Evolutionary conservation across 2,329 filamentous ascomycete genomes (phyloP), one percentile per base, ranked within the genome.

Genomic region (Pseudopyrenochaeta lycopersici): DNA sequence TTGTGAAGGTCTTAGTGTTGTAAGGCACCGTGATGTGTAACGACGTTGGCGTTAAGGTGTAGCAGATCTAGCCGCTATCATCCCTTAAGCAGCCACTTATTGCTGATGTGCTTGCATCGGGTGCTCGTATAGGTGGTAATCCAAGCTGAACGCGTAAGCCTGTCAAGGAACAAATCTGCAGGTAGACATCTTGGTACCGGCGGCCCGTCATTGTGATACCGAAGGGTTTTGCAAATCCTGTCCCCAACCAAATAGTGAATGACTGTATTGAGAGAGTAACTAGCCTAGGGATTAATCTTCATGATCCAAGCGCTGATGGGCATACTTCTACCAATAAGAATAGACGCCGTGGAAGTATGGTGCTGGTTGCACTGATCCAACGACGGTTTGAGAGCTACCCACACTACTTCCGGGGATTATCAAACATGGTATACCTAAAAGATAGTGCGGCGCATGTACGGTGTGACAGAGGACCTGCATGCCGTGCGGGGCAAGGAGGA

Each of bases 141-240:
- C 42, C 42, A 58, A 47, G 46, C 32, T 49, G 52, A 59, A 65
- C 68, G 68, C 66, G 68, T 72, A 62, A 72, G 67, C 71, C 50
- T 52, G 36, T 58, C 33, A 63, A 56, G 52, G 50, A 64, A 62
- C 33, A 54, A 54, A 49, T 40, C 48, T 71, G 65, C 68, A 65
- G 58, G 32, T 52, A 39, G 51, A 57, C 31, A 30, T 49, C 52
- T 64, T 62, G 56, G 56, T 62, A 55, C 49, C 33, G 36, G 46
- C 39, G 18, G 33, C 48, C 45, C 49, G 31, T 56, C 45, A 56
- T 49, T 56, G 57, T 60, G 45, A 52, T 51, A 60, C 54, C 44
- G 48, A 53, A 45, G 23, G 23, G 23, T 9, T 27, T 9, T 27
- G 41, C 53, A 55, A 52, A 46, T 35, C 17, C 51, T 44, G 42